These are phyloP conservation scores for Porphyrellus cyaneotinctus DNA, from an alignment of 768 basidiomycete genomes.

Conservation along the genomic window DNA sequence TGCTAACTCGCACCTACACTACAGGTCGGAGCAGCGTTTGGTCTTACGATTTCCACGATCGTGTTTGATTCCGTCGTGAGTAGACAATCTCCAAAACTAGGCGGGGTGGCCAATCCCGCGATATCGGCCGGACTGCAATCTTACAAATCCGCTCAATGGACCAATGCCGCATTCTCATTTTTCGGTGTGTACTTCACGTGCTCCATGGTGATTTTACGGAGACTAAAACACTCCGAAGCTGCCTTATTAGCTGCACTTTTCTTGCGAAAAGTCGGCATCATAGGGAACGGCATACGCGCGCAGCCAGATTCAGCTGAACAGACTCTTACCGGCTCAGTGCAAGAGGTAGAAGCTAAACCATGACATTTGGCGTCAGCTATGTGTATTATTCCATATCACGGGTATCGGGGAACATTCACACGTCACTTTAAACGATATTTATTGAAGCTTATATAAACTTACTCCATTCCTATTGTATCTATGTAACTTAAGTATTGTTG, in stretches of 20 bases:
- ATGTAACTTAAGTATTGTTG: no score
- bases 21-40: conserved; percentile 65
- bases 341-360: background rate
- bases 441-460: no score
- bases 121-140: conserved; percentile 40
- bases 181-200: conserved; percentile 38
- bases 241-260: conserved; percentile 34
- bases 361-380: background rate
- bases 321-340: conserved; percentile 10
- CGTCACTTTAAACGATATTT: no score
- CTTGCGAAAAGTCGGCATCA: conserved; percentile 39
- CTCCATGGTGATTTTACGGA: background rate
- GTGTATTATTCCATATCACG: no score
- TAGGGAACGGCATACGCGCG: conserved; percentile 28
- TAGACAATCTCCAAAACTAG: conserved; percentile 29
- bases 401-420: no score
- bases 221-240: conserved; percentile 12
- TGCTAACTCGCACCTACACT: background rate
- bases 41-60: conserved; percentile 68
- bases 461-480: no score
- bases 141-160: conserved; percentile 66
- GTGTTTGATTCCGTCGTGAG: conserved; percentile 54
- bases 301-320: conserved; percentile 15
- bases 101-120: conserved; percentile 30
- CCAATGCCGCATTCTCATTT: conserved; percentile 55